Evolutionary conservation across 1,284 basidiomycete genomes (phyloP).

Genomic region (Papiliotrema flavescens): DNA sequence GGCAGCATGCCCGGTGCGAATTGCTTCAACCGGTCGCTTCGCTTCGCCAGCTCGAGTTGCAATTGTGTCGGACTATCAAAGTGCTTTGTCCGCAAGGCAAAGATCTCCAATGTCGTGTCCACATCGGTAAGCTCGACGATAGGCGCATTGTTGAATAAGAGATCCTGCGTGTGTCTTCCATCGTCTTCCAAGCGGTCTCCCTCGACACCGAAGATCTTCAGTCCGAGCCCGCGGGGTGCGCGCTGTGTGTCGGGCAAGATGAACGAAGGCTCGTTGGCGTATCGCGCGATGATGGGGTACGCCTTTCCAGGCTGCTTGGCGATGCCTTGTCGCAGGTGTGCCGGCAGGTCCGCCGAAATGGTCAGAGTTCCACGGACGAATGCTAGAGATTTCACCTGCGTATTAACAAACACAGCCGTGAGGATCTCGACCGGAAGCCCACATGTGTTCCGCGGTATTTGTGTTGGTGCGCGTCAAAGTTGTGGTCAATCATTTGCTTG

Average conservation of each 20-base stretch:
- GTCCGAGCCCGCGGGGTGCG: constrained; percentile 15
- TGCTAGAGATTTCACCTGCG: too few relatives aligned
- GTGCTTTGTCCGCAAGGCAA: constrained; percentile 14
- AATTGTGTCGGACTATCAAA: constrained; percentile 14
- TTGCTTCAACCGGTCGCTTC: constrained; percentile 19
- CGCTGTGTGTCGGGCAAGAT: constrained; percentile 13
- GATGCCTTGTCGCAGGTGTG: constrained; percentile 15
- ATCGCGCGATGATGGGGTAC: constrained; percentile 12
- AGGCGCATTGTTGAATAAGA: constrained; percentile 21
- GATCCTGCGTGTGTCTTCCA: constrained; percentile 12
- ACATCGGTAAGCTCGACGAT: constrained; percentile 22
- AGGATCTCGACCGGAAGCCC: not conserved
- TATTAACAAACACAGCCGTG: too few relatives aligned
- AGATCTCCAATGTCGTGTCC: constrained; percentile 21
- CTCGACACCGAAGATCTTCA: constrained; percentile 16
- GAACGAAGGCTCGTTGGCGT: constrained; percentile 23
- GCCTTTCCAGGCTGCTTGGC: constrained; percentile 8
- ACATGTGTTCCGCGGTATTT: constrained; percentile 20
- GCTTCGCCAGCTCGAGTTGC: constrained; percentile 12
- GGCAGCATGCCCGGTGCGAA: constrained; percentile 19
- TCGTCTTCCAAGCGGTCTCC: constrained; percentile 14
- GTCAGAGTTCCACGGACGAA: too few relatives aligned
- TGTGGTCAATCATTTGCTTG: constrained; percentile 14
- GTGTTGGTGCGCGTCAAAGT: constrained; percentile 21
- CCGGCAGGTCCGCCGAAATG: constrained; percentile 8